Percentiles rank a stretch among this genome's conserved stretches.
Conservation (phyloP, 1,284 basidiomycete species). For the Apiotrichum laibachii region DNA sequence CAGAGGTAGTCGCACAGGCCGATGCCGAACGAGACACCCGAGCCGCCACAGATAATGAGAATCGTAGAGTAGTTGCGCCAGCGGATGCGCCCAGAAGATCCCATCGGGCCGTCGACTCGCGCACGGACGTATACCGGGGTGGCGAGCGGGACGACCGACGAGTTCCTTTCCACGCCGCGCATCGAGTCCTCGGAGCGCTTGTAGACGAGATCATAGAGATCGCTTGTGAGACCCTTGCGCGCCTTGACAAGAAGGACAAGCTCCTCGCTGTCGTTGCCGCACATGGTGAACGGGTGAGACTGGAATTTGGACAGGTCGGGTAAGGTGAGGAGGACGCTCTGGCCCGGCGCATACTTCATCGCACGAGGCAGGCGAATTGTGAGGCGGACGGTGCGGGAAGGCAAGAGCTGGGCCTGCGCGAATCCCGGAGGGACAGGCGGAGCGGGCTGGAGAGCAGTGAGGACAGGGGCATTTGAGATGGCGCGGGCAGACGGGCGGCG, state of each 20-base stretch:
- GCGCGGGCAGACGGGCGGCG: neutral
- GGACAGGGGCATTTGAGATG: neutral
- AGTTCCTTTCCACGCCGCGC: constrained; percentile 22
- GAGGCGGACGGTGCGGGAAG: constrained; percentile 72
- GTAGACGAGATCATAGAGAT: constrained; percentile 63
- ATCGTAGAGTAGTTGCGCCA: constrained; percentile 68
- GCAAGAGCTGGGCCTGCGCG: constrained; percentile 72
- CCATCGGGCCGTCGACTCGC: constrained; percentile 73
- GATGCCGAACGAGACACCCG: constrained; percentile 73
- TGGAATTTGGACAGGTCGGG: constrained; percentile 67
- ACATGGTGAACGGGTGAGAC: constrained; percentile 79
- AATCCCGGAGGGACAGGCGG: constrained; percentile 52
- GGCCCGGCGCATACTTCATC: constrained; percentile 69
- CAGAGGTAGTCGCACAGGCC: constrained; percentile 70
- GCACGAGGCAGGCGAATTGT: constrained; percentile 64
- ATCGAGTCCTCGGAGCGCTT: constrained; percentile 40
- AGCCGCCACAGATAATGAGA: constrained; percentile 72
- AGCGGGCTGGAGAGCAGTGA: constrained; percentile 13
- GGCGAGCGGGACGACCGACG: constrained; percentile 23
- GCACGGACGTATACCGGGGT: constrained; percentile 56
- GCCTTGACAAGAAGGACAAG: constrained; percentile 73
- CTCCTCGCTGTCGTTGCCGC: constrained; percentile 63
- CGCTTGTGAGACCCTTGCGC: constrained; percentile 69
- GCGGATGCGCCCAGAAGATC: constrained; percentile 64
- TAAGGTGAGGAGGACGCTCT: constrained; percentile 62